Percentiles rank a stretch among this genome's conserved stretches.
Conservation (phyloP, 2,329 filamentous ascomycete genomes). For the Annulohypoxylon truncatum region DNA sequence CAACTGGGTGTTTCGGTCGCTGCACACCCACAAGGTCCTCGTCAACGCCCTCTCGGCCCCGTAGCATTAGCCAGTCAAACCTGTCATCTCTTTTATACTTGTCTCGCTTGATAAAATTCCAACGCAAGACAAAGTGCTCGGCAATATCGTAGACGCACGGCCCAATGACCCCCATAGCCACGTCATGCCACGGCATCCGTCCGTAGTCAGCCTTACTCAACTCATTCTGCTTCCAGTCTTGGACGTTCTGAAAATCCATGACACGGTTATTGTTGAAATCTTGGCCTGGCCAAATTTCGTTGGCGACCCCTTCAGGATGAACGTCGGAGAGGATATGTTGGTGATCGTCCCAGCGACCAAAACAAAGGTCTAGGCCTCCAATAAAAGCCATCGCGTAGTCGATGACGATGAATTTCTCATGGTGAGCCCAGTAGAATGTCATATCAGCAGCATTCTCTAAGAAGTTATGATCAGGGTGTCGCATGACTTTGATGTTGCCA, state of each 20-base stretch:
- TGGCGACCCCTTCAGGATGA: conserved; percentile 82
- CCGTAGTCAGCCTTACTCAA: conserved; percentile 90
- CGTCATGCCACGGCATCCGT: conserved; percentile 98
- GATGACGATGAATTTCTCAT: conserved; percentile 97
- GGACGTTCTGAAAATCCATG: conserved; percentile 92
- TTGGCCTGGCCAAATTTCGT: conserved; percentile 93
- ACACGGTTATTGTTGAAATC: conserved; percentile 98
- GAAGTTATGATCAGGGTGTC: conserved; percentile 95
- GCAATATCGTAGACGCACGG: conserved; percentile 93
- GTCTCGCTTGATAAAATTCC: conserved; percentile 97
- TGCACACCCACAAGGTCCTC: conserved; percentile 92
- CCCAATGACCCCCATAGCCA: conserved; percentile 90
- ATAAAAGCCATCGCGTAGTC: conserved; percentile 94
- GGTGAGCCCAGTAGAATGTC: conserved; percentile 98
- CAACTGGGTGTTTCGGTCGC: conserved; percentile 87
- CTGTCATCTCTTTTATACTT: conserved; percentile 92
- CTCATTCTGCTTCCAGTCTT: conserved; percentile 94
- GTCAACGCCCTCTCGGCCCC: conserved; percentile 79
- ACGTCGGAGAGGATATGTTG: conserved; percentile 89
- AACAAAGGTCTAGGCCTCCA: conserved; percentile 93
- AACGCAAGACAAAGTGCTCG: conserved; percentile 92
- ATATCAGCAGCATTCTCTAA: conserved; percentile 94
- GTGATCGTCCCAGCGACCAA: conserved; percentile 90
- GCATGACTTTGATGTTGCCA: conserved; percentile 88
- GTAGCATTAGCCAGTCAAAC: conserved; percentile 86